A percentile compares a stretch with the other conserved stretches of the same genome.
phyloP scores from a whole-genome alignment of 2,329 filamentous ascomycete genomes.

The Fusarium scirpi region DNA sequence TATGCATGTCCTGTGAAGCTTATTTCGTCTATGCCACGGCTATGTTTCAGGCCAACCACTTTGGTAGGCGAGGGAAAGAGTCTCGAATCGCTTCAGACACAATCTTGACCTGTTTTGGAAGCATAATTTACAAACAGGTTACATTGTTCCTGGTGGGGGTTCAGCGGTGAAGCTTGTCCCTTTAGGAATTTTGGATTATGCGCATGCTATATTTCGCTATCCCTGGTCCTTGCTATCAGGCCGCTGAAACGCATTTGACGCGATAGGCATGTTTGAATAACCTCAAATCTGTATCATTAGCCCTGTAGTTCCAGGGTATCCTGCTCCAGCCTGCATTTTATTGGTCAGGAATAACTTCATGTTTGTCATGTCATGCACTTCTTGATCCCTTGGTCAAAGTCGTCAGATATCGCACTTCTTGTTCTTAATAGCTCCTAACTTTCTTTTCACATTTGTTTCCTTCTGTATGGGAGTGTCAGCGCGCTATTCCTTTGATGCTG shows the following conservation, averaged over 20 bases:
- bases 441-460: not conserved
- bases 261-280: not conserved
- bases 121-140: not conserved
- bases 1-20: not conserved
- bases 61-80: not conserved
- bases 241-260: not conserved
- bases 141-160: not conserved
- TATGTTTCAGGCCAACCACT: not conserved
- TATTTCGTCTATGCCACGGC: not conserved
- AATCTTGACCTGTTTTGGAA: not conserved
- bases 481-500: fast-evolving
- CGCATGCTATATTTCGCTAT: not conserved
- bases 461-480: no score
- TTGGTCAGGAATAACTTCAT: not conserved
- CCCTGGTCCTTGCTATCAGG: not conserved
- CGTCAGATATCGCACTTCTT: no score
- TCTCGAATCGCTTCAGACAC: not conserved
- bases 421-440: not conserved
- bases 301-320: not conserved
- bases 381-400: not conserved
- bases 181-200: not conserved
- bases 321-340: not conserved
- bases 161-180: not conserved
- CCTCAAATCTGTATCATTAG: not conserved
- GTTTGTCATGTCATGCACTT: not conserved